Percentiles rank a stretch among this genome's conserved stretches.
phyloP scores from a whole-genome alignment of 441 rosid species.

The Dalechampia spathulata region DNA sequence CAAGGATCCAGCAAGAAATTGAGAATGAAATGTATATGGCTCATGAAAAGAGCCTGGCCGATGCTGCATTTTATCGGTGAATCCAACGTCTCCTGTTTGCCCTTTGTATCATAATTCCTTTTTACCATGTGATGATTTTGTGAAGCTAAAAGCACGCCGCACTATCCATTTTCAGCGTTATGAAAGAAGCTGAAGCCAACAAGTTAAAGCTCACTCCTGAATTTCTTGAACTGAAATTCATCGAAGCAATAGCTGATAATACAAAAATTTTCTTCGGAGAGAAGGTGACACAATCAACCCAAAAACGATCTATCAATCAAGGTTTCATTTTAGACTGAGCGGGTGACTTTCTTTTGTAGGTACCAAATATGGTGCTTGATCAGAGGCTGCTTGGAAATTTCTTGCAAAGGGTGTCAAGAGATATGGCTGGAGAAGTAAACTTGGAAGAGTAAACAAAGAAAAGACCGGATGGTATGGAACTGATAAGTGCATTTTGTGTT shows the following conservation, averaged over 20 bases:
- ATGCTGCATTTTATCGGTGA: conserved; percentile 76
- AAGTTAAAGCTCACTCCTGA: conserved; percentile 80
- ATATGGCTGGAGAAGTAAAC: conserved; percentile 15
- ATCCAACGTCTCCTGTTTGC: conserved; percentile 1
- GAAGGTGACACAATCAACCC: conserved; percentile 39
- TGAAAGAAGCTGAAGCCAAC: conserved; percentile 91
- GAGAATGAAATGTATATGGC: conserved; percentile 75
- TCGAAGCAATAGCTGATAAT: conserved; percentile 74
- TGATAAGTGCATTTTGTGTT: too few relatives aligned
- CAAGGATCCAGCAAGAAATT: conserved; percentile 68
- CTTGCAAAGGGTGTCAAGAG: conserved; percentile 36
- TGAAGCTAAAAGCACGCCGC: not conserved
- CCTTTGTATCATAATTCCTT: not conserved
- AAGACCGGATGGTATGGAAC: not conserved
- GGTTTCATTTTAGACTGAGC: not conserved
- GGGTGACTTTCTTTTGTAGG: conserved; percentile 28
- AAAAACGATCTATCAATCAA: not conserved
- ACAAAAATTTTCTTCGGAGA: conserved; percentile 87
- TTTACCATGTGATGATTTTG: too few relatives aligned
- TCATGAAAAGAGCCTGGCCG: conserved; percentile 62
- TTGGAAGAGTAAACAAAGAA: conserved; percentile 1
- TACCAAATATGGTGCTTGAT: conserved; percentile 78
- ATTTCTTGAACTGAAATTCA: conserved; percentile 76
- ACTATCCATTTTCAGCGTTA: conserved; percentile 29
- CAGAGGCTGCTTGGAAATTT: conserved; percentile 84